phyloP scores from a whole-genome alignment of 495 filamentous ascomycete species.

The Friedmanniomyces simplex region DNA sequence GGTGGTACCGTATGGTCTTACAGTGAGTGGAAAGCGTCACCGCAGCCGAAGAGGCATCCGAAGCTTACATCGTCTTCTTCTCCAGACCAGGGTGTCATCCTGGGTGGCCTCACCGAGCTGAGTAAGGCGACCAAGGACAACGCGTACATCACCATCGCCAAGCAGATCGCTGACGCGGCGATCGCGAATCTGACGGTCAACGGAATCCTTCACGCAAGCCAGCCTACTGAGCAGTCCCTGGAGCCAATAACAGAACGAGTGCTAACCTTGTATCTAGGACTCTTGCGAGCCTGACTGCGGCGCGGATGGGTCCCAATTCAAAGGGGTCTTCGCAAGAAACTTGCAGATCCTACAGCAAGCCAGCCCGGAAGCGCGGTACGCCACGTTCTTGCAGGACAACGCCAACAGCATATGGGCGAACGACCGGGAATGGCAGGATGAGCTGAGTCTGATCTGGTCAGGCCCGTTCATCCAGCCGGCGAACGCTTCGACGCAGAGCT shows the following conservation, averaged over 20 bases:
- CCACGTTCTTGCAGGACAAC: conserved; percentile 49
- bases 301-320: conserved; percentile 57
- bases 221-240: background rate
- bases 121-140: conserved; percentile 43
- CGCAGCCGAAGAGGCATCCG: conserved; percentile 15
- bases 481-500: conserved; percentile 53
- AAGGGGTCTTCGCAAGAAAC: conserved; percentile 68
- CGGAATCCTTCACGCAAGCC: conserved; percentile 44
- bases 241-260: background rate
- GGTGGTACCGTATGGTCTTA: conserved; percentile 22
- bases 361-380: conserved; percentile 42
- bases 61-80: conserved; percentile 58
- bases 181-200: conserved; percentile 45
- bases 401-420: conserved; percentile 60
- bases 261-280: conserved; percentile 30
- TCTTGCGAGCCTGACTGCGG: conserved; percentile 59
- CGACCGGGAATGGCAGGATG: conserved; percentile 36
- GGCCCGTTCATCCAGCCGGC: conserved; percentile 41
- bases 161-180: conserved; percentile 54
- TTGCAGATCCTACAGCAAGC: conserved; percentile 47
- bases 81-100: conserved; percentile 58
- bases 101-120: conserved; percentile 64
- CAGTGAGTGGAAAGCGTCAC: background rate
- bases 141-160: conserved; percentile 47
- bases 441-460: conserved; percentile 49